Percentiles rank a stretch among this genome's conserved stretches.
Evolutionary conservation across 2,329 filamentous ascomycete genomes (phyloP).

Genomic region (Incumbomyces lentus): DNA sequence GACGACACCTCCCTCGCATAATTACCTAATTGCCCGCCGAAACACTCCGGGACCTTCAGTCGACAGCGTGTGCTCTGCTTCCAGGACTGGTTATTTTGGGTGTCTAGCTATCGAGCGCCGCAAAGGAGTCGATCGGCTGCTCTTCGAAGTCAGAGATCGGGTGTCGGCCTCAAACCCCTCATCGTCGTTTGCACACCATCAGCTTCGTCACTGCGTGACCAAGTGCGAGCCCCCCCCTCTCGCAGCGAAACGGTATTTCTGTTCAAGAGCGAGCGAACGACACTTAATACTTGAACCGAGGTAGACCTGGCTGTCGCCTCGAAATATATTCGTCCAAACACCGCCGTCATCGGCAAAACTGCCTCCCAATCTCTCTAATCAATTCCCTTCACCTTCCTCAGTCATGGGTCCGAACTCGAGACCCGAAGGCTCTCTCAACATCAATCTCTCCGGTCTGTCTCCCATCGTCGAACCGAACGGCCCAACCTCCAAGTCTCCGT

Average conservation of each 20-base stretch:
- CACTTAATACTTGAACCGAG: neutral
- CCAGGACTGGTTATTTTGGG: too few relatives aligned
- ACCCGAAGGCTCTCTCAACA: slow-evolving; percentile 17
- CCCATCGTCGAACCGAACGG: slow-evolving; percentile 14
- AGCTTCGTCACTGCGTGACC: slow-evolving; percentile 2
- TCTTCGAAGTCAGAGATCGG: too few relatives aligned
- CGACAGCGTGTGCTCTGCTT: neutral
- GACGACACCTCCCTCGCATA: neutral
- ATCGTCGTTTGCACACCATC: neutral
- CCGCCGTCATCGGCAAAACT: neutral
- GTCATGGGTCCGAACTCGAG: slow-evolving; percentile 16
- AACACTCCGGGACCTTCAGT: neutral
- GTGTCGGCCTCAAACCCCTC: neutral
- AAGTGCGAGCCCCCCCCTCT: neutral
- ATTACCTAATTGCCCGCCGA: neutral
- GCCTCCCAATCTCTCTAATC: neutral
- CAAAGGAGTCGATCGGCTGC: too few relatives aligned
- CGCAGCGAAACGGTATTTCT: neutral
- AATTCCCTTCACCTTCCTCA: neutral
- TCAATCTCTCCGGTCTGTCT: slow-evolving; percentile 17
- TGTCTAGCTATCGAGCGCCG: too few relatives aligned
- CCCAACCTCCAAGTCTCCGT: slow-evolving; percentile 18
- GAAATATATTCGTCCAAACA: neutral
- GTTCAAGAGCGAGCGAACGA: slow-evolving; percentile 1
- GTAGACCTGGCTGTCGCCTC: slow-evolving; percentile 9